A percentile compares a stretch with the other conserved stretches of the same genome.
Conservation (phyloP, 495 filamentous ascomycete genomes). For the Xylaria telfairii region DNA sequence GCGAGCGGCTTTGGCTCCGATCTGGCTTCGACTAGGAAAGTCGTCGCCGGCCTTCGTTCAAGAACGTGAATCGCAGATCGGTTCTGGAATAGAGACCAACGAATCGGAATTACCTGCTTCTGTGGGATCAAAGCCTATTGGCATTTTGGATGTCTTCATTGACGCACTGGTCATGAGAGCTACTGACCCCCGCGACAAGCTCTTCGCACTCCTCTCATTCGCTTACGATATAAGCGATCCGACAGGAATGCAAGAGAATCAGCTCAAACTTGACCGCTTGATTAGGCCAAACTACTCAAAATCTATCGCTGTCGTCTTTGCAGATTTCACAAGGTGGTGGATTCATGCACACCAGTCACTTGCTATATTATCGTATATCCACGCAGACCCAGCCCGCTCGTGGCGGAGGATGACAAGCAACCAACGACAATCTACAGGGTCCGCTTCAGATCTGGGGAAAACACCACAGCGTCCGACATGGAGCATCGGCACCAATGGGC, state of each 20-base stretch:
- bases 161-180: background rate
- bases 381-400: background rate
- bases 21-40: background rate
- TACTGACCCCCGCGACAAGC: background rate
- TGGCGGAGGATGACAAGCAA: constrained; percentile 2
- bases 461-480: background rate
- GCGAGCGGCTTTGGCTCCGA: background rate
- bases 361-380: background rate
- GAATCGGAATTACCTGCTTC: background rate
- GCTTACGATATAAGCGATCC: background rate
- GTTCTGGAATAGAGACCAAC: background rate
- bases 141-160: background rate
- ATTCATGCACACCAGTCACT: background rate
- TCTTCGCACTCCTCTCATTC: background rate
- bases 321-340: constrained; percentile 2
- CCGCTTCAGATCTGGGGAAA: background rate
- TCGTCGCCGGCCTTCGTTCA: background rate
- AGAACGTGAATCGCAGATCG: background rate
- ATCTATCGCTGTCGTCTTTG: background rate
- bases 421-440: background rate
- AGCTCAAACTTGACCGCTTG: background rate
- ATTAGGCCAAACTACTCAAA: background rate
- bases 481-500: background rate
- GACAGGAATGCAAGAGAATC: background rate
- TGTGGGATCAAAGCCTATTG: background rate